Conservation (phyloP, 2,329 filamentous ascomycete species). For the Xylariales sp. region DNA sequence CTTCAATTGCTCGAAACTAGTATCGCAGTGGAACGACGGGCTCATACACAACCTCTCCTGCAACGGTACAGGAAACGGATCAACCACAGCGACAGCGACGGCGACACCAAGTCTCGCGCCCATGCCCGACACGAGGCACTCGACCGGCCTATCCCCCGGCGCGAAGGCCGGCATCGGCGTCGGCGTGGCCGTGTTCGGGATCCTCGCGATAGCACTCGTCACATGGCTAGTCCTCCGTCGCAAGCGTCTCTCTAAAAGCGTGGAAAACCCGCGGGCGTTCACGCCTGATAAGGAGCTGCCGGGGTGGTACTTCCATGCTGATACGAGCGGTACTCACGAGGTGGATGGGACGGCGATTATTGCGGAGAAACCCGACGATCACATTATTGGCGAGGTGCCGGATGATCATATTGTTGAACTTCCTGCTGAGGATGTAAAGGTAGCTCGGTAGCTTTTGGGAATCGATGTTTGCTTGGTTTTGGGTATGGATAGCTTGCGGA, state of each 20-base stretch:
- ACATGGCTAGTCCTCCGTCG: neutral
- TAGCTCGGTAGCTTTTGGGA: too few species aligned
- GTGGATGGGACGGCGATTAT: neutral
- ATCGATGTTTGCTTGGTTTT: neutral
- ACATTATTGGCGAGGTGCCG: neutral
- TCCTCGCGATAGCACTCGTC: neutral
- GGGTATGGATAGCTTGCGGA: neutral
- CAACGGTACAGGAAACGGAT: constrained; percentile 1
- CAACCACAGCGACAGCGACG: neutral
- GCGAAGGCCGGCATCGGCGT: neutral
- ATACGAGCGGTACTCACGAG: neutral
- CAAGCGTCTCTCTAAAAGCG: neutral
- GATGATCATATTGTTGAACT: constrained; percentile 16
- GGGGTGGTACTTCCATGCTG: too few species aligned
- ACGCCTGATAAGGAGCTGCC: neutral
- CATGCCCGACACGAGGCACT: neutral
- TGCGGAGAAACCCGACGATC: constrained; percentile 3
- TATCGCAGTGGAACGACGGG: neutral
- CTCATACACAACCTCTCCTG: neutral
- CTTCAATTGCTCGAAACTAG: constrained; percentile 11
- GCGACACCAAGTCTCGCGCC: neutral
- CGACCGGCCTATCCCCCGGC: neutral
- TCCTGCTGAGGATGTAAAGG: neutral
- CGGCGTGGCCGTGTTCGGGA: neutral
- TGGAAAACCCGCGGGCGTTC: neutral